A percentile compares a stretch with the other conserved stretches of the same genome.
These are phyloP conservation scores for Candida pseudoglaebosa DNA, from an alignment of 805 yeast species.

Conservation along the genomic window DNA sequence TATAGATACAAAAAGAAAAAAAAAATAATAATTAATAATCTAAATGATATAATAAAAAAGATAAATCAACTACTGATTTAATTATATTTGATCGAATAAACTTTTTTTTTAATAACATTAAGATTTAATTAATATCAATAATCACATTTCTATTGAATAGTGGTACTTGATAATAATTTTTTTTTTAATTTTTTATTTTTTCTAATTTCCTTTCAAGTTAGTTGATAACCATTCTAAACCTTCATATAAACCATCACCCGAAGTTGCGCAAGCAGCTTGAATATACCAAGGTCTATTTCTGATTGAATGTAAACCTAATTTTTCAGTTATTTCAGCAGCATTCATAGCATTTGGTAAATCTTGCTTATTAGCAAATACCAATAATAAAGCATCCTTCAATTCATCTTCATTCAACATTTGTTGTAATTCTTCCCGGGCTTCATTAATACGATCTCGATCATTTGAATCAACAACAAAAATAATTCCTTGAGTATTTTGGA, in stretches of 20 bases:
- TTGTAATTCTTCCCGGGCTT: slow-evolving; percentile 41
- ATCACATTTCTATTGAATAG: too few relatives aligned
- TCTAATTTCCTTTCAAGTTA: slow-evolving; percentile 22
- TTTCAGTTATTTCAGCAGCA: slow-evolving; percentile 42
- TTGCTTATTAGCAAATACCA: slow-evolving; percentile 41
- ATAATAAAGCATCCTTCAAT: slow-evolving; percentile 38
- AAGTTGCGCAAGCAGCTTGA: slow-evolving; percentile 40
- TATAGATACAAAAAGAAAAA: too few relatives aligned
- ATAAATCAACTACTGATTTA: too few relatives aligned
- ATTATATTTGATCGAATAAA: too few relatives aligned
- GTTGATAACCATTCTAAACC: slow-evolving; percentile 37
- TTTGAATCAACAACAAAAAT: slow-evolving; percentile 41
- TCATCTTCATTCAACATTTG: slow-evolving; percentile 44
- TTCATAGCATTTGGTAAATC: slow-evolving; percentile 44
- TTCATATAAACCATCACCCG: slow-evolving; percentile 37
- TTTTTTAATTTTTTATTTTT: too few relatives aligned
- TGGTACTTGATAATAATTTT: too few relatives aligned
- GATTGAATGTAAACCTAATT: slow-evolving; percentile 40
- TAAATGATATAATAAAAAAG: too few relatives aligned
- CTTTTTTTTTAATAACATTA: too few relatives aligned
- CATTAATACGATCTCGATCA: slow-evolving; percentile 41
- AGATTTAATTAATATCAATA: too few relatives aligned
- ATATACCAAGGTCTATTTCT: slow-evolving; percentile 44
- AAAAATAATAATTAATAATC: too few relatives aligned
- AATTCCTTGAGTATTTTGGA: slow-evolving; percentile 41